Percentiles rank a stretch among this genome's conserved stretches.
Conservation (phyloP, 1,284 basidiomycete genomes). For the Pseudozyma hubeiensis region DNA sequence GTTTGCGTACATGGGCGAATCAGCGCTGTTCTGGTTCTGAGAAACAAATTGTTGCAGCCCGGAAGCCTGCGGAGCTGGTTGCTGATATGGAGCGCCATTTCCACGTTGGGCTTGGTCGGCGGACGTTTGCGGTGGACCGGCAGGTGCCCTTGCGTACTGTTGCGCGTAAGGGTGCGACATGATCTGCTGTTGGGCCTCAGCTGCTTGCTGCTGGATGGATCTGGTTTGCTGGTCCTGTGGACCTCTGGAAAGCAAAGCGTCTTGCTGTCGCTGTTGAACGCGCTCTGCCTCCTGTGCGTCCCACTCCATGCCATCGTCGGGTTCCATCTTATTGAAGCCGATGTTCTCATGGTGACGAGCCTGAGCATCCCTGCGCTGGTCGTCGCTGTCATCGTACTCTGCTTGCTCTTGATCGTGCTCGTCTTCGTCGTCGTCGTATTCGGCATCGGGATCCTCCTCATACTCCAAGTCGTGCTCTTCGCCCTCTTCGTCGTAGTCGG, state of each 20-base stretch:
- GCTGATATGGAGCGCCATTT: constrained; percentile 38
- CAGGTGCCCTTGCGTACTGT: constrained; percentile 13
- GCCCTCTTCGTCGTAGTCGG: constrained; percentile 58
- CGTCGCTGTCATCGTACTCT: constrained; percentile 5
- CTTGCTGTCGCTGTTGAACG: constrained; percentile 61
- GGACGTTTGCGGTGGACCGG: constrained; percentile 18
- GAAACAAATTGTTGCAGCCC: constrained; percentile 22
- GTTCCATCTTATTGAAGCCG: constrained; percentile 69
- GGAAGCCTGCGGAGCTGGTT: constrained; percentile 48
- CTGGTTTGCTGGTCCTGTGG: constrained; percentile 25
- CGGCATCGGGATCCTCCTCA: constrained; percentile 49
- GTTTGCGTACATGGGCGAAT: constrained; percentile 17
- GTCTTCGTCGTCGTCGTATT: constrained; percentile 49
- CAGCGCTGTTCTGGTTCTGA: constrained; percentile 11
- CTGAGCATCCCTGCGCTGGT: background rate
- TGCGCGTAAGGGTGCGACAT: constrained; percentile 27
- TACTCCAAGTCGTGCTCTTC: constrained; percentile 58
- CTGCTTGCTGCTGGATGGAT: constrained; percentile 36
- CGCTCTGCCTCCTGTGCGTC: constrained; percentile 70
- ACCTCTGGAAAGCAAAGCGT: constrained; percentile 12
- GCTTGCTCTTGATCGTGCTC: constrained; percentile 14
- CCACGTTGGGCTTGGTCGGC: constrained; percentile 12
- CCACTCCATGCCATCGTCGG: constrained; percentile 72
- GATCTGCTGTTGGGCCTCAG: constrained; percentile 18
- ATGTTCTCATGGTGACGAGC: constrained; percentile 10